Base-by-base conservation (phyloP, 768 basidiomycete genomes). In the Boletus huronensis region DNA sequence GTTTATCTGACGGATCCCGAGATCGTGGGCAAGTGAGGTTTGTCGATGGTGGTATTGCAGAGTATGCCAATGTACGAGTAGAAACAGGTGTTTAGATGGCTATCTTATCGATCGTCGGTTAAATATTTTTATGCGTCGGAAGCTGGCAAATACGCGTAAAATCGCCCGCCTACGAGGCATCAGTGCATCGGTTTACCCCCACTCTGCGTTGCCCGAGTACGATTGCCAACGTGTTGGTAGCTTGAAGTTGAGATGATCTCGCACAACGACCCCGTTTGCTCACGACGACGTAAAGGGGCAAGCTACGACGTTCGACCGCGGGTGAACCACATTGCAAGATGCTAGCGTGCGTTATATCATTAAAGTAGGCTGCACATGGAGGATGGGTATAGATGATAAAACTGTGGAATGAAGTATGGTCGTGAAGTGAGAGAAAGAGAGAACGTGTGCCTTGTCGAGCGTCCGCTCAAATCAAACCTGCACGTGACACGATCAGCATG, bases 321-420 rank as follows among this genome's bases (percentile, higher is more conserved):
- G 28, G n/a, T 21, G 42, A 54, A 31, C 55, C 51, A 50, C 25
- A 58, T 53, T 57, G 65, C 55, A 57, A 63, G 58, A 63, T 67
- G 58, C 52, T 60, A 57, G 58, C 52, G 64, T 66, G 64, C 59
- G 64, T 59, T 62, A 61, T 58, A 61, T 67, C 57, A 61, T 58
- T 56, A 68, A 53, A 48, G 57, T 59, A 64, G 58, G 52, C 53
- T 69, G 66, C 59, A 61, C 56, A 67, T 64, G 55, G 41, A 55
- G 55, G 53, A 50, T 54, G 61, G 65, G 66, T 67, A 66, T 68
- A 64, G 44, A 59, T 58, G 50, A 58, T 66, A 48, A 46, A 50
- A 52, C 47, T 54, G 51, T 59, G 58, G 48, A 44, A 50, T 57
- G 66, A 38, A 41, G 50, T 21, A 60, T 58, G 57, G 52, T 58